Percentiles rank a stretch among this genome's conserved stretches.
phyloP scores from a whole-genome alignment of 768 basidiomycete genomes.

The Mycena venus region DNA sequence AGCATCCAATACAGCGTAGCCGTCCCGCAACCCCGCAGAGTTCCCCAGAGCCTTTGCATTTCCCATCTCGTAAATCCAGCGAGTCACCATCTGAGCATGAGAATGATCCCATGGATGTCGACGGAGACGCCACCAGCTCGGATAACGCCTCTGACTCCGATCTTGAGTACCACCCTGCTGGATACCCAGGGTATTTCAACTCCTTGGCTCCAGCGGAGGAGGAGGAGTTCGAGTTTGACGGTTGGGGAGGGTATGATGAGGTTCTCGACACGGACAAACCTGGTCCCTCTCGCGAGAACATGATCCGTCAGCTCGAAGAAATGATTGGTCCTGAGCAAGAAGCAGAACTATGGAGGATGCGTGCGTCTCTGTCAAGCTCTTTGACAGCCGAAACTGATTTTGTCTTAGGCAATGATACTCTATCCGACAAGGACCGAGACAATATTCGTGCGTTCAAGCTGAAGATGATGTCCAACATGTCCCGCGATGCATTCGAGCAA shows the following conservation, averaged over 20 bases:
- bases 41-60: too few species aligned
- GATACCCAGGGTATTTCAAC: neutral
- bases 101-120: neutral
- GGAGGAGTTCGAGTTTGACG: neutral
- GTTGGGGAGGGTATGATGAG: neutral
- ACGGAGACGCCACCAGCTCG: neutral
- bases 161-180: neutral
- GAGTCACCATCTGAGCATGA: too few species aligned
- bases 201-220: neutral
- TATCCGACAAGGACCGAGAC: too few species aligned
- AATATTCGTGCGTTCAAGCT: conserved; percentile 32
- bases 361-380: too few species aligned
- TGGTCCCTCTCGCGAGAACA: neutral
- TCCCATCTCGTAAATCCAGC: too few species aligned
- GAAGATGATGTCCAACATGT: conserved; percentile 32
- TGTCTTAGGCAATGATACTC: too few species aligned
- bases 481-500: conserved; percentile 24
- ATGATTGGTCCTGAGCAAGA: neutral
- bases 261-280: neutral
- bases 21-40: too few species aligned
- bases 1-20: too few species aligned
- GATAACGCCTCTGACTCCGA: neutral
- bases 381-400: too few species aligned
- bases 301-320: neutral
- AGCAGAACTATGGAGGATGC: too few species aligned